Conservation (phyloP, 208 protist genomes). For the Herpetomonas samuelpessoai region DNA sequence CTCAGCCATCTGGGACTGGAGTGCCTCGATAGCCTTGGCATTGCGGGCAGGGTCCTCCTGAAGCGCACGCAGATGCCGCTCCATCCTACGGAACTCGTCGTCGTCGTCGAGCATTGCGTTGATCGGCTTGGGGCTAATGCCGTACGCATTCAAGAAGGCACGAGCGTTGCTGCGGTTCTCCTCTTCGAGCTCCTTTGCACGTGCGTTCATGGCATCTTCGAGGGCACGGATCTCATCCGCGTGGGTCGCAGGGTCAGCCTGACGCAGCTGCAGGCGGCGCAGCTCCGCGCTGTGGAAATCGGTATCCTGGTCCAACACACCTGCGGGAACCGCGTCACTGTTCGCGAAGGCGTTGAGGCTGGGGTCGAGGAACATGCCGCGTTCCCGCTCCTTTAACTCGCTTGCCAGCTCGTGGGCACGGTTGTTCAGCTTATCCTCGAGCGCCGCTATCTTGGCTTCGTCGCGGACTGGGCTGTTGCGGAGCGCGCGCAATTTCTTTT, state of each 20-base stretch:
- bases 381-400: conserved; percentile 28
- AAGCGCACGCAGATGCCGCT: conserved; percentile 38
- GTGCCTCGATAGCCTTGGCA: conserved; percentile 20
- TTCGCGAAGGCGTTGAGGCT: background rate
- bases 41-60: conserved; percentile 32
- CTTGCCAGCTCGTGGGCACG: conserved; percentile 38
- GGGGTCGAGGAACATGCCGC: background rate
- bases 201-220: conserved; percentile 33
- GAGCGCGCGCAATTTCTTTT: conserved; percentile 39
- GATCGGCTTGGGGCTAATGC: conserved; percentile 16
- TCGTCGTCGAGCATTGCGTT: conserved; percentile 28
- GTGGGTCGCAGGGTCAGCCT: conserved; percentile 10
- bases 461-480: conserved; percentile 21
- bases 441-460: conserved; percentile 18
- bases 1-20: conserved; percentile 40
- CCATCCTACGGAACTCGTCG: conserved; percentile 17
- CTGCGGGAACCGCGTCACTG: too few relatives aligned
- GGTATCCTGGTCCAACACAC: conserved; percentile 23
- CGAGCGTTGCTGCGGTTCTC: conserved; percentile 26
- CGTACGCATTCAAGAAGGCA: conserved; percentile 29
- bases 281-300: conserved; percentile 37
- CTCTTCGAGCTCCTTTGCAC: conserved; percentile 30
- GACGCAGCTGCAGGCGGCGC: conserved; percentile 22
- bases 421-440: conserved; percentile 32
- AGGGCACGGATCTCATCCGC: conserved; percentile 17